Conservation (phyloP, 805 yeast genomes). For the Candida anglica region DNA sequence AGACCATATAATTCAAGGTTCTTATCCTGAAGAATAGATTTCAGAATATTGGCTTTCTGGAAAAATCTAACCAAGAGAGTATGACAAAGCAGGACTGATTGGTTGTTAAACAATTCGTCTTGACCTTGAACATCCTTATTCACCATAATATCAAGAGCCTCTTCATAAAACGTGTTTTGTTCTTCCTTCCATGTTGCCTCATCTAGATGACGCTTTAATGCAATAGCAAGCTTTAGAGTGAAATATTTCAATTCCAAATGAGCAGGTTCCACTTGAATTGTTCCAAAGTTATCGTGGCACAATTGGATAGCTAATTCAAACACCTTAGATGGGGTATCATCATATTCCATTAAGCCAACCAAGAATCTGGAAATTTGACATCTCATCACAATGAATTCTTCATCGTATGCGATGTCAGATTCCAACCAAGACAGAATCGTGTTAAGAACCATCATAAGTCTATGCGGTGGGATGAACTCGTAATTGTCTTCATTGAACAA, state of each 20-base stretch:
- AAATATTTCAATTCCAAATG: slow-evolving; percentile 42
- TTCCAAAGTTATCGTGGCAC: slow-evolving; percentile 41
- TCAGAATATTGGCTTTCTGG: slow-evolving; percentile 17
- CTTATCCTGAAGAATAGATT: slow-evolving; percentile 20
- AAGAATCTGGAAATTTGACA: slow-evolving; percentile 48
- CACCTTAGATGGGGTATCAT: slow-evolving; percentile 24
- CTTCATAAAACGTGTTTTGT: slow-evolving; percentile 33
- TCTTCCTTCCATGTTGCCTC: slow-evolving; percentile 30
- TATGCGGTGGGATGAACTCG: slow-evolving; percentile 56
- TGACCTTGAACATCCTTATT: slow-evolving; percentile 14
- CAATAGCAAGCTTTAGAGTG: slow-evolving; percentile 41
- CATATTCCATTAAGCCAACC: slow-evolving; percentile 12
- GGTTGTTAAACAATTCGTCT: slow-evolving; percentile 25
- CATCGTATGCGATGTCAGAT: slow-evolving; percentile 57
- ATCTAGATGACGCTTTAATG: slow-evolving; percentile 15
- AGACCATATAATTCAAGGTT: slow-evolving; percentile 33
- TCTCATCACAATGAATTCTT: slow-evolving; percentile 48
- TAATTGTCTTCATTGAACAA: slow-evolving; percentile 27
- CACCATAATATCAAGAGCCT: slow-evolving; percentile 40
- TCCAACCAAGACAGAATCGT: slow-evolving; percentile 57
- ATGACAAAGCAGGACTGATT: slow-evolving; percentile 27
- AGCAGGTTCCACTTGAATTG: slow-evolving; percentile 33
- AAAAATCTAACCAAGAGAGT: slow-evolving; percentile 31
- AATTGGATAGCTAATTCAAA: slow-evolving; percentile 35
- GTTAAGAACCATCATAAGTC: slow-evolving; percentile 58